Base-by-base conservation (phyloP, 2,329 filamentous ascomycete species). In the Fusarium sp. region DNA sequence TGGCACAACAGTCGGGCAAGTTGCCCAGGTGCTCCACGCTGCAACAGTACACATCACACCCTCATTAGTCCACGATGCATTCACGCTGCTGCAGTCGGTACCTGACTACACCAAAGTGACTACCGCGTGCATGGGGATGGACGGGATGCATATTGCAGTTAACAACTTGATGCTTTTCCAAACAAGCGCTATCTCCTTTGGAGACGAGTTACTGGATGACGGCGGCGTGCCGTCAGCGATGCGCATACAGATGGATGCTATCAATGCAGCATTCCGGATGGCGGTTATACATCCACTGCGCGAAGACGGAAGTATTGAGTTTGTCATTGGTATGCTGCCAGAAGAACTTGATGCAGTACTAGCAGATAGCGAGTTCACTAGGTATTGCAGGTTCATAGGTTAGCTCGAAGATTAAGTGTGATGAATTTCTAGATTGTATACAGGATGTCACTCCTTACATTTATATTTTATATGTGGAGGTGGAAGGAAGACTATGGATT, bases 381-480 rank as follows among this genome's bases (percentile, higher is more conserved):
- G 22, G 22, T 41, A 41, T n/a, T 41, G 22, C 22, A n/a, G 22
- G 39, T n/a, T 41, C 0, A 6, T 41, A 41, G 39, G 39, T n/a
- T 41, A 41, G 8, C 13, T 22, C n/a, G 22, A 9, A n/a, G 39
- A 15, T n/a, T 0, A 41, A 41, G 22, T 41, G 13, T 15, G 22
- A 41, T 8, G 8, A 13, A 41, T n/a, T 10, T n/a, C 39, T 15
- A n/a, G 13, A 4, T 10, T 10, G n/a, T 41, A 15, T n/a, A 13
- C 15, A 41, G 22, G 22, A 41, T 15, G 22, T 15, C 4, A 4
- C 13, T 41, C 39, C 10, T 22, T 15, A 1, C 13, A 9, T 41
- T 41, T 41, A 13, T 10, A 15, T 41, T 10, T 0, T 41, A 5
- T n/a, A 22, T 7, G 13, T 7, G 0, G 5, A 22, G 20, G 5